Evolutionary conservation across 106 monocot genomes (phyloP).

Genomic region (Acanthochlamys bracteata): DNA sequence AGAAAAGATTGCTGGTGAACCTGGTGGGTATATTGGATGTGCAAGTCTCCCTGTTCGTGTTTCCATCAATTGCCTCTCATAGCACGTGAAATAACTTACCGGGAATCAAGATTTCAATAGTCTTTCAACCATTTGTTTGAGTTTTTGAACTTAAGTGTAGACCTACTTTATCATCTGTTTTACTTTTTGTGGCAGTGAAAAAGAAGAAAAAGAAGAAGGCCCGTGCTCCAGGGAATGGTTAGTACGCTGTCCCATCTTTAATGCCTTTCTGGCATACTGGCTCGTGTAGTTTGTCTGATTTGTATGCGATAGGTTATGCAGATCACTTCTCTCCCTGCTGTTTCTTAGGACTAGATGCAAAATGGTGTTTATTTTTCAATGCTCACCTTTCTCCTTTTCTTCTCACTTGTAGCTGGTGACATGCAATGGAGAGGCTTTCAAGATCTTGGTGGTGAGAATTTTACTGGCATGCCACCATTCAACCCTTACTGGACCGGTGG

Average conservation of each 20-base stretch:
- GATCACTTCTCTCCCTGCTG: too few species aligned
- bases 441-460: conserved; percentile 59
- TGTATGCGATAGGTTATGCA: too few species aligned
- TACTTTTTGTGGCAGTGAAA: conserved; percentile 39
- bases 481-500: conserved; percentile 58
- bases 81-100: neutral
- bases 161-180: neutral
- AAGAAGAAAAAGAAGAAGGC: conserved; percentile 93
- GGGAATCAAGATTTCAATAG: too few species aligned
- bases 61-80: neutral
- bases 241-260: conserved; percentile 11
- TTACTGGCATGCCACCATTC: conserved; percentile 56
- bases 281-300: too few species aligned
- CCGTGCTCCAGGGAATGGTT: conserved; percentile 39
- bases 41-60: neutral
- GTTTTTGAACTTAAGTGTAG: neutral
- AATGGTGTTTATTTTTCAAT: too few species aligned
- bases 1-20: conserved; percentile 54
- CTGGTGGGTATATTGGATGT: conserved; percentile 30
- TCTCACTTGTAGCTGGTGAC: conserved; percentile 29
- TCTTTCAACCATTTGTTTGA: neutral
- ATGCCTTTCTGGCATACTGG: neutral
- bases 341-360: too few species aligned
- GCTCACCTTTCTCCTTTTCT: neutral
- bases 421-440: conserved; percentile 68